phyloP scores from a whole-genome alignment of 2,329 filamentous ascomycete species.

The Aspergillus carbonarius region DNA sequence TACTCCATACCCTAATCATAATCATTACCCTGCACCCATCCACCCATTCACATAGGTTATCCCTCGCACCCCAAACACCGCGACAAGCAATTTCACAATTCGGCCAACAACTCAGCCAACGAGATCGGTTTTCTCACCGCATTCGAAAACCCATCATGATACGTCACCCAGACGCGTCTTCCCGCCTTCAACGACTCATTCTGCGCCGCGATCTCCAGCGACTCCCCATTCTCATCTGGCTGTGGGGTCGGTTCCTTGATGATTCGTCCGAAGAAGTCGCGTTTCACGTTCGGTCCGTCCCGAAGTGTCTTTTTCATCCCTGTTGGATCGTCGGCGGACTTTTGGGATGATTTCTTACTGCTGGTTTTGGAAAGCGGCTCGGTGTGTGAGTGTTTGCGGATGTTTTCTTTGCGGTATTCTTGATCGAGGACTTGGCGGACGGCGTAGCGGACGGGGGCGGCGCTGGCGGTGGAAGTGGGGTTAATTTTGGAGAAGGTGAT shows the following conservation, averaged over 20 bases:
- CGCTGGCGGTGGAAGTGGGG: constrained; percentile 47
- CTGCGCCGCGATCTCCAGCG: constrained; percentile 23
- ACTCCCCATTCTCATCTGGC: constrained; percentile 27
- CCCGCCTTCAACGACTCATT: constrained; percentile 43
- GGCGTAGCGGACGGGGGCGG: constrained; percentile 80
- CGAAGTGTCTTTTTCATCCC: constrained; percentile 22
- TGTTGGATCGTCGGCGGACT: constrained; percentile 36
- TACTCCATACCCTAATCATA: neutral
- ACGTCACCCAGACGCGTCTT: constrained; percentile 79
- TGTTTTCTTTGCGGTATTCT: constrained; percentile 74
- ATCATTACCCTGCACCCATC: neutral
- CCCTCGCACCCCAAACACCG: neutral
- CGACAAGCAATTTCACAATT: constrained; percentile 25
- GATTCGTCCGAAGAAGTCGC: constrained; percentile 82
- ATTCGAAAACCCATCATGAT: constrained; percentile 87
- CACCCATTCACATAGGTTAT: too few relatives aligned
- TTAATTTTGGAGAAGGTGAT: constrained; percentile 58
- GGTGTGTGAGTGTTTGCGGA: constrained; percentile 66
- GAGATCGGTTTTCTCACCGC: constrained; percentile 86
- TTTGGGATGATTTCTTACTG: constrained; percentile 21
- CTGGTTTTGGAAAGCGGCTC: constrained; percentile 48
- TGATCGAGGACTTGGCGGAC: constrained; percentile 91
- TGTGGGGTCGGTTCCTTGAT: constrained; percentile 51
- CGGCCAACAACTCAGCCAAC: constrained; percentile 69
- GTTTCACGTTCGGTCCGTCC: constrained; percentile 54